A percentile compares a stretch with the other conserved stretches of the same genome.
Conservation (phyloP, 1,284 basidiomycete species). For the Marasmius tenuissimus region DNA sequence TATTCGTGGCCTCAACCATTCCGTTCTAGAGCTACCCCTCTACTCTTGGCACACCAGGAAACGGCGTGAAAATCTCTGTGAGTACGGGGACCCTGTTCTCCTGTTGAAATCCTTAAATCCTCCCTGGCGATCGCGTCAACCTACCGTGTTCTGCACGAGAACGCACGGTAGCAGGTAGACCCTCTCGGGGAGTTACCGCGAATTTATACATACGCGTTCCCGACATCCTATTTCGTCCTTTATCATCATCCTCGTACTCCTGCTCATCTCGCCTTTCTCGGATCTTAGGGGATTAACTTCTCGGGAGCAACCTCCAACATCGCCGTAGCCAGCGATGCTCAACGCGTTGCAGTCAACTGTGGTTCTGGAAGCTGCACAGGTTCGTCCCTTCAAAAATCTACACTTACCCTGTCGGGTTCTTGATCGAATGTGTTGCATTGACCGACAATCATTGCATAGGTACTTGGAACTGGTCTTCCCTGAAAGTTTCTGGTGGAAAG, state of each 20-base stretch:
- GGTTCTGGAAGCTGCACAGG: conserved; percentile 43
- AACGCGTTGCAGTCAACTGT: conserved; percentile 44
- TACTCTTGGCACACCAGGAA: conserved; percentile 36
- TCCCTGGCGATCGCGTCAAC: too few species aligned
- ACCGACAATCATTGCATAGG: conserved; percentile 26
- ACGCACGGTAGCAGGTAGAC: too few species aligned
- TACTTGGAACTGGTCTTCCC: conserved; percentile 51
- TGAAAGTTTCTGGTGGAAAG: conserved; percentile 32
- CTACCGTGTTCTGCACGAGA: too few species aligned
- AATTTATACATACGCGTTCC: too few species aligned
- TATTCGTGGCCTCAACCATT: neutral
- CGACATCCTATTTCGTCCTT: too few species aligned
- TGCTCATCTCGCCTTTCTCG: too few species aligned
- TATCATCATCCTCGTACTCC: too few species aligned
- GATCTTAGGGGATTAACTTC: conserved; percentile 39
- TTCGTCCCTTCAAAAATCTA: conserved; percentile 16
- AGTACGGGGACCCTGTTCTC: neutral
- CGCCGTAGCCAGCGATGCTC: conserved; percentile 33
- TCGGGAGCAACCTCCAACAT: conserved; percentile 32
- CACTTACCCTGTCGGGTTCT: too few species aligned
- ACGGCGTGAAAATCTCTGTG: conserved; percentile 26
- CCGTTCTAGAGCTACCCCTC: conserved; percentile 30
- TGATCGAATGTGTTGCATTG: too few species aligned
- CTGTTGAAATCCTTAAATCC: neutral
- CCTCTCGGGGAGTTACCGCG: too few species aligned